A percentile compares a stretch with the other conserved stretches of the same genome.
phyloP scores from a whole-genome alignment of 495 filamentous ascomycete genomes.

The Aspergillus olivimuriae region DNA sequence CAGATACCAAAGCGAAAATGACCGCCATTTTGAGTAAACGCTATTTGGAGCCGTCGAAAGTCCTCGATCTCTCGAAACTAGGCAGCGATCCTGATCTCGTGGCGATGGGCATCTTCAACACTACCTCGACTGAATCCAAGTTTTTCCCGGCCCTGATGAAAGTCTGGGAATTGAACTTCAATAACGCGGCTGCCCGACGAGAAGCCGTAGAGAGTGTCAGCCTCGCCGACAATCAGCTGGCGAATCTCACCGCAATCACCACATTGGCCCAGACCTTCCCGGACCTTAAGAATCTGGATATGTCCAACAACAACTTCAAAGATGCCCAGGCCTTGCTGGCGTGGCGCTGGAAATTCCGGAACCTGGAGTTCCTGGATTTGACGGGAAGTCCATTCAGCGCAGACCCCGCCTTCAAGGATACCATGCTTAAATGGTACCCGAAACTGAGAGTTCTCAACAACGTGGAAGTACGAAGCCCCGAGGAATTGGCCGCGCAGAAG shows the following conservation, averaged over 20 bases:
- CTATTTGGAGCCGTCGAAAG: slow-evolving; percentile 61
- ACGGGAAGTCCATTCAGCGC: slow-evolving; percentile 67
- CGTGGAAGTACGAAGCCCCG: slow-evolving; percentile 60
- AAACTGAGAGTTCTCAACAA: slow-evolving; percentile 66
- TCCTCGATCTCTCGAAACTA: slow-evolving; percentile 75
- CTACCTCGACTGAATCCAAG: slow-evolving; percentile 65
- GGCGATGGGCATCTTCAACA: slow-evolving; percentile 69
- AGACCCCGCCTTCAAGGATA: slow-evolving; percentile 54
- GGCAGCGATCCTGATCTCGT: slow-evolving; percentile 59
- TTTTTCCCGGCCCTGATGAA: slow-evolving; percentile 86
- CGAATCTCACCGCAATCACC: slow-evolving; percentile 61
- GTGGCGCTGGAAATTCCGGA: slow-evolving; percentile 73
- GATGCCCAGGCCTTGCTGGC: slow-evolving; percentile 48
- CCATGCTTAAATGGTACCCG: slow-evolving; percentile 79
- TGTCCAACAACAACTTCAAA: slow-evolving; percentile 71
- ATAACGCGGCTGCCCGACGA: slow-evolving; percentile 54
- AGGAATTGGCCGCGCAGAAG: slow-evolving; percentile 52
- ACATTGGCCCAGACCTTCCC: slow-evolving; percentile 70
- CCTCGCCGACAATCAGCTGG: slow-evolving; percentile 69
- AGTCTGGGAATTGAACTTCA: slow-evolving; percentile 67
- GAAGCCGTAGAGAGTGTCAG: slow-evolving; percentile 71
- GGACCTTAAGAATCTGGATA: slow-evolving; percentile 74
- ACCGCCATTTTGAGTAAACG: slow-evolving; percentile 61
- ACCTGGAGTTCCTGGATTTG: slow-evolving; percentile 72
- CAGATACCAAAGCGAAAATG: slow-evolving; percentile 39